These are phyloP conservation scores for Boletellus sp. DNA, from an alignment of 1,284 basidiomycete genomes.

Conservation along the genomic window DNA sequence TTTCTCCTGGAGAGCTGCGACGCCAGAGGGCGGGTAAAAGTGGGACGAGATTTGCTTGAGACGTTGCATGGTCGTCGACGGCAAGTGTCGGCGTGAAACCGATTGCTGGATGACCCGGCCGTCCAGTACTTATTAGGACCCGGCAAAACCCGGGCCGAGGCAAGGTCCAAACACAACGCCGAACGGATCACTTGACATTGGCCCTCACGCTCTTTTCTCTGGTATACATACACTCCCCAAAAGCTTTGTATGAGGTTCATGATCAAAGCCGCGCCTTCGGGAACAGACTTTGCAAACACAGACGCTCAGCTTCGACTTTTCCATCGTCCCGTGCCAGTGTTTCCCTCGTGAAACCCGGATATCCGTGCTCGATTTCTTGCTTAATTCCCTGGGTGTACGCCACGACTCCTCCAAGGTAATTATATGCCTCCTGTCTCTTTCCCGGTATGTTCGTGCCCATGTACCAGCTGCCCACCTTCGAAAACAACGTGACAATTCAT, in stretches of 20 bases:
- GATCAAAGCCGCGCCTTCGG: background rate
- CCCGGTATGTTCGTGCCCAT: slow-evolving; percentile 14
- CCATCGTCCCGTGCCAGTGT: background rate
- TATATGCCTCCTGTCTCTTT: slow-evolving; percentile 12
- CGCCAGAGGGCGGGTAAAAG: slow-evolving; percentile 42
- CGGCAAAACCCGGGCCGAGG: too few relatives aligned
- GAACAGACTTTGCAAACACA: too few relatives aligned
- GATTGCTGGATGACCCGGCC: background rate
- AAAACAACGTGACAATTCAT: slow-evolving; percentile 3
- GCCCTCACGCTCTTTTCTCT: too few relatives aligned
- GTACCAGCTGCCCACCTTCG: slow-evolving; percentile 7
- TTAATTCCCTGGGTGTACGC: slow-evolving; percentile 4
- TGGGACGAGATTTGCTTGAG: slow-evolving; percentile 66
- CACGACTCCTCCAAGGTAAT: slow-evolving; percentile 5
- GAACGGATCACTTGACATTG: too few relatives aligned
- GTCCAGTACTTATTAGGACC: too few relatives aligned
- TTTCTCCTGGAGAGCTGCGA: slow-evolving; percentile 50
- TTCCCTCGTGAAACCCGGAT: slow-evolving; percentile 12
- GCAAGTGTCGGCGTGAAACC: background rate
- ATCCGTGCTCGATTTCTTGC: slow-evolving; percentile 10
- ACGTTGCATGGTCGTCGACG: slow-evolving; percentile 41
- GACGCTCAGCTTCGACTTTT: too few relatives aligned
- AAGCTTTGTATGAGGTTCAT: too few relatives aligned
- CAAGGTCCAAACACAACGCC: too few relatives aligned
- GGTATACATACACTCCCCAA: too few relatives aligned